Evolutionary conservation across 129 eudicot genomes (phyloP).

Genomic region (Ambrosia trifida): DNA sequence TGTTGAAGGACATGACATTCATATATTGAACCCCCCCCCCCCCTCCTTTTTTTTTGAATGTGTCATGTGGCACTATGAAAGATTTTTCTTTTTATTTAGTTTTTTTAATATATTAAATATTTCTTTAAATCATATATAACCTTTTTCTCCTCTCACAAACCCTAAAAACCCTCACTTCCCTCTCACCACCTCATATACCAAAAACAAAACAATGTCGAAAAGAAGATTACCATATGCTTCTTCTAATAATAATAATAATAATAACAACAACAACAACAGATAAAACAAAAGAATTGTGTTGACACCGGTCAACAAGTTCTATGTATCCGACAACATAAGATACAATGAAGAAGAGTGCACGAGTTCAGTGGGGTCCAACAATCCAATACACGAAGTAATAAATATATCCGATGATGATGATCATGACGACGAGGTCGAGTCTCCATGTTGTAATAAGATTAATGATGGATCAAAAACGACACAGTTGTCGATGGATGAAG

Average conservation of each 20-base stretch:
- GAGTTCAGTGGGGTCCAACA: neutral
- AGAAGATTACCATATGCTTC: neutral
- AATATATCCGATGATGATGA: neutral
- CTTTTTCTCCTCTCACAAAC: too few relatives aligned
- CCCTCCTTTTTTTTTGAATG: too few relatives aligned
- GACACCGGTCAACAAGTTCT: neutral
- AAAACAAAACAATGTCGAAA: neutral
- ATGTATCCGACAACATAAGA: neutral
- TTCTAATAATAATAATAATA: too few relatives aligned
- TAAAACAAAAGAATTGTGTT: neutral
- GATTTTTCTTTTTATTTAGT: too few relatives aligned
- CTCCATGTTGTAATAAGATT: neutral
- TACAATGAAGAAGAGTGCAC: neutral
- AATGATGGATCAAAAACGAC: neutral
- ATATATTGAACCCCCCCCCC: too few relatives aligned
- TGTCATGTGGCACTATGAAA: too few relatives aligned
- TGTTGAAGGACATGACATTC: too few relatives aligned
- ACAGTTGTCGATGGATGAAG: neutral
- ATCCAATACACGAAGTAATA: neutral
- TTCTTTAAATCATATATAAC: too few relatives aligned
- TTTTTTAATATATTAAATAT: too few relatives aligned
- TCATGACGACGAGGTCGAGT: conserved; percentile 1
- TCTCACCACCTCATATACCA: too few relatives aligned
- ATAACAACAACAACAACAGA: too few relatives aligned
- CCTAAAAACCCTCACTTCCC: too few relatives aligned